These are phyloP conservation scores for Coemansia sp. DNA, from an alignment of 192 early-diverging fungal genomes.

Conservation along the genomic window DNA sequence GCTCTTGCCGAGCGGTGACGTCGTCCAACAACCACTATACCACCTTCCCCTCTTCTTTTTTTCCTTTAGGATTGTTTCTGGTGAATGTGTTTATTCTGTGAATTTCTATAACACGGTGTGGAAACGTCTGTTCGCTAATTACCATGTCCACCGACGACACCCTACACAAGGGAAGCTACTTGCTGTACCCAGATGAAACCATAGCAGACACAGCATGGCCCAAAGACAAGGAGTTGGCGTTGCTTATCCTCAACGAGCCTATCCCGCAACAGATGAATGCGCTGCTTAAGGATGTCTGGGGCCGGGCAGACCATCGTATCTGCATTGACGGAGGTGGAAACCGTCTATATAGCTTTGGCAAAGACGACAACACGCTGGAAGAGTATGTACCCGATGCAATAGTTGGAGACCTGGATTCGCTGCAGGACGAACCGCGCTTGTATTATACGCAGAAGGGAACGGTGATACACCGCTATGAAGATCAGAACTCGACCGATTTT, in stretches of 20 bases:
- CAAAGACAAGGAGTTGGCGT: constrained; percentile 39
- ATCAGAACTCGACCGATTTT: constrained; percentile 76
- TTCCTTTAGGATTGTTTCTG: neutral
- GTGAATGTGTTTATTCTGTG: too few relatives aligned
- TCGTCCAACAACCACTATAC: neutral
- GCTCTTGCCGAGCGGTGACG: constrained; percentile 34
- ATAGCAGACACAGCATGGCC: constrained; percentile 11
- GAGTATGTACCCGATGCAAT: constrained; percentile 66
- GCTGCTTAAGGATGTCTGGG: constrained; percentile 48
- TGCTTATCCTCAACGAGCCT: constrained; percentile 78
- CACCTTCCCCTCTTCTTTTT: neutral
- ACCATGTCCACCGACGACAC: neutral
- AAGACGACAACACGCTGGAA: constrained; percentile 18
- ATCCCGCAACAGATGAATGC: constrained; percentile 37
- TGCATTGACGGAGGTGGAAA: constrained; percentile 94
- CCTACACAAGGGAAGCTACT: constrained; percentile 25
- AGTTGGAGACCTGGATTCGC: constrained; percentile 85
- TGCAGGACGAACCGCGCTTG: constrained; percentile 56
- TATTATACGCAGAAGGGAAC: constrained; percentile 61
- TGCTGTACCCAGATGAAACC: constrained; percentile 24
- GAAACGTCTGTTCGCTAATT: neutral
- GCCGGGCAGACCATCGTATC: constrained; percentile 50
- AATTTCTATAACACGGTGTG: too few relatives aligned
- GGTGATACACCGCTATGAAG: constrained; percentile 45
- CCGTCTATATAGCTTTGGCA: constrained; percentile 69